Evolutionary conservation across 148 eudicot species (phyloP), one percentile per base, ranked within the genome.

Genomic region (Selenicereus undatus): DNA sequence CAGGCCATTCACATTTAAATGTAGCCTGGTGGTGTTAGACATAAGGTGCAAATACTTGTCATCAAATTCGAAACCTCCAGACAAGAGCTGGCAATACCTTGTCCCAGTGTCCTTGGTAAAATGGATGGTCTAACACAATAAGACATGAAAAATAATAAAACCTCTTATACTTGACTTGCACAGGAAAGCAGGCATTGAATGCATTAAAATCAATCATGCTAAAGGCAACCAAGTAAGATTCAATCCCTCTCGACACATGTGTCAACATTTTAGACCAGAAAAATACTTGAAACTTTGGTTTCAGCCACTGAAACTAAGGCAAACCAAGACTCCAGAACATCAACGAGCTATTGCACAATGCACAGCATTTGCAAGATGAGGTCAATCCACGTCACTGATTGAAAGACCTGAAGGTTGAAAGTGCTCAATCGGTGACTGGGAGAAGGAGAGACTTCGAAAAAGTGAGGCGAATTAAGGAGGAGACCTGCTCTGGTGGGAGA

Each of bases 11-110:
- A 39, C 5, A 39, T 39, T 72, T 50, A 27, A 72, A 4, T 39
- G 43, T 39, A 72, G 32, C n/a, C 45, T 16, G 74, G 73, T 70
- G 45, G 52, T 73, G 18, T 11, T 20, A 2, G n/a, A 73, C 22
- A 14, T 73, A 22, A 43, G 11, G 27, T 72, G 75, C 62, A 56
- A 56, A 56, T 18, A 20, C 29, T 11, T 5, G 30, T 73, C 52
- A 56, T 42, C n/a, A 1, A 43, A 18, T 21, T 1, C 12, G 6
- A 73, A 24, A 42, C 52, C 45, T 74, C 26, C 54, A 21, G 54
- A 74, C 76, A 48, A 11, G 60, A 26, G 76, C 76, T 45, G 17
- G 52, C 76, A 48, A 74, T 30, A n/a, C 32, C n/a, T 43, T 22
- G 54, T n/a, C 43, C 22, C 11, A 73, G 54, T 1, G 43, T 10